These are phyloP conservation scores for Geum urbanum DNA, from an alignment of 306 rosid genomes.

Conservation along the genomic window DNA sequence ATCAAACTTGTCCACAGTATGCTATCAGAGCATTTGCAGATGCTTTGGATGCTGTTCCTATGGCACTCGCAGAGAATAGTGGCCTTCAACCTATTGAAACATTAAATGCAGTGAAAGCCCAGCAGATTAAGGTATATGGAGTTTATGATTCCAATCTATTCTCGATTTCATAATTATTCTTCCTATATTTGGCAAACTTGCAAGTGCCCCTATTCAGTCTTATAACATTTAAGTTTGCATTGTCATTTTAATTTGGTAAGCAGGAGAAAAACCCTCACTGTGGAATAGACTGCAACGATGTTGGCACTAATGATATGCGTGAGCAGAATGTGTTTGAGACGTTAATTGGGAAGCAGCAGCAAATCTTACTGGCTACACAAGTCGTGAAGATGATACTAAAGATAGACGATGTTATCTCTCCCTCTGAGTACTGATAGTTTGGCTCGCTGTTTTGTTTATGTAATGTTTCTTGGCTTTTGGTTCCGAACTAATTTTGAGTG, in stretches of 20 bases:
- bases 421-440: conserved; percentile 48
- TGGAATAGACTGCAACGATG: conserved; percentile 90
- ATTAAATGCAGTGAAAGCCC: conserved; percentile 81
- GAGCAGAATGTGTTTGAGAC: conserved; percentile 91
- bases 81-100: conserved; percentile 98
- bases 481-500: conserved; percentile 22
- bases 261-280: conserved; percentile 72
- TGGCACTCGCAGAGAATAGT: conserved; percentile 99
- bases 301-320: conserved; percentile 89
- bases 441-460: conserved; percentile 16
- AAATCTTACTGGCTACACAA: conserved; percentile 85
- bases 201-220: background rate
- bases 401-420: conserved; percentile 89
- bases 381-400: conserved; percentile 97
- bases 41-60: conserved; percentile 81
- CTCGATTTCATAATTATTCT: background rate
- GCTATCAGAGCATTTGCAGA: conserved; percentile 95
- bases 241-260: conserved; percentile 21
- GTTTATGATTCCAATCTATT: background rate
- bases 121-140: conserved; percentile 74
- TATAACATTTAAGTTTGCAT: background rate
- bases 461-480: conserved; percentile 15
- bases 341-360: conserved; percentile 94
- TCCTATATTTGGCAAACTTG: background rate
- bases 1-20: conserved; percentile 52